Base-by-base conservation (phyloP, 345 rosid genomes). In the Salix brachista region DNA sequence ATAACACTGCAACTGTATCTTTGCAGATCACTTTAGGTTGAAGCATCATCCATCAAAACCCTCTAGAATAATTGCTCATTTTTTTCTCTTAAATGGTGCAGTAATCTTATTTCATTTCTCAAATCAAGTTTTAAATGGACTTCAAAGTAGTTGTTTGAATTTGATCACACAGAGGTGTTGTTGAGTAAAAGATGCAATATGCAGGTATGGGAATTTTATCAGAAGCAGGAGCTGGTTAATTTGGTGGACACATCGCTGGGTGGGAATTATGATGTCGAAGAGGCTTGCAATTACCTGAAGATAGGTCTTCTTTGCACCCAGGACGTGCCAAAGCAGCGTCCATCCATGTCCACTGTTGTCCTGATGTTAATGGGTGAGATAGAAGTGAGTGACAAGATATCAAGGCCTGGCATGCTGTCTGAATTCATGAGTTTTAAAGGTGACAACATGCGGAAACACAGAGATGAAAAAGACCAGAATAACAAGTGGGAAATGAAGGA, bases 221-320 rank as follows among this genome's bases (percentile, higher is more conserved):
- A 83, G 70, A 56, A 5, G 3, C 85, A 83, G 60, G 72, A 88
- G 75, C 87, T 87, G 14, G 67, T 25, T 41, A 68, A 70, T 13
- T 48, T 87, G 74, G 88, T 81, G 23, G 93, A 88, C 66, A 8
- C 70, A 19, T 71, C 83, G n/a, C 26, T 88, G 74, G 42, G 64
- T 5, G 87, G 78, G 3, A 85, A 87, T 71, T 84, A 39, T 12
- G 71, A 83, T 8, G 42, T 26, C 30, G 88, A 84, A 72, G 90
- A 90, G 74, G 90, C 87, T 70, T 72, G 65, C 61, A 83, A 71
- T 44, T 90, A 74, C 84, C 72, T 90, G 52, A 88, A 84, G 84
- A 84, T 88, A 64, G 89, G 87, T 14, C 88, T 90, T 41, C 88
- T 88, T n/a, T 87, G 94, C 90, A 88, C 89, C 65, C 94, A 90